Conservation (phyloP, 345 rosid species). For the Garcia nutans region DNA sequence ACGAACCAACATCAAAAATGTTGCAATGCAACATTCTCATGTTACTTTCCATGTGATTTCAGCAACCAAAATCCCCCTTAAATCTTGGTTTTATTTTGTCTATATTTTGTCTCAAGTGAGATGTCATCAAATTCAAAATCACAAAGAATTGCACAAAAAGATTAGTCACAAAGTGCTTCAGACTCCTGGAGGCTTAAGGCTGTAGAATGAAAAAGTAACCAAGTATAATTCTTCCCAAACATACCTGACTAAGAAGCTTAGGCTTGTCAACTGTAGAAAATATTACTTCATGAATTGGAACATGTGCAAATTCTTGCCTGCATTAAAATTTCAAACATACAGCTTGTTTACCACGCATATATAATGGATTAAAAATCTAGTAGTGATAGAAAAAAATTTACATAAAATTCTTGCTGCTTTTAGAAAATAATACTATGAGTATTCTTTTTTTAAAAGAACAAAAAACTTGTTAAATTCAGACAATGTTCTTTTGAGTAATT, state of each 20-base stretch:
- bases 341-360: constrained; percentile 12
- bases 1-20: too few species aligned
- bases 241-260: constrained; percentile 77
- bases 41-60: too few species aligned
- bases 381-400: constrained; percentile 2
- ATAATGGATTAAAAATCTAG: constrained; percentile 10
- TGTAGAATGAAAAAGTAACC: neutral
- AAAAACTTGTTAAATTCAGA: neutral
- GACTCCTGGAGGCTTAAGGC: neutral
- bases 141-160: neutral
- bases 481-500: too few species aligned
- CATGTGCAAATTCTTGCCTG: constrained; percentile 44
- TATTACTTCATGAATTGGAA: constrained; percentile 64
- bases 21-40: too few species aligned
- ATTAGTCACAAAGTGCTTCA: neutral
- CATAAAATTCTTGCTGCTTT: too few species aligned
- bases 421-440: neutral
- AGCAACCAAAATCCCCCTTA: too few species aligned
- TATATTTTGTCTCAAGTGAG: neutral
- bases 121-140: neutral
- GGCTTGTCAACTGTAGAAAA: constrained; percentile 72
- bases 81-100: neutral
- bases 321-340: constrained; percentile 23
- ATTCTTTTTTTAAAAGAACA: neutral
- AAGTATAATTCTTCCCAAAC: constrained; percentile 4